A percentile compares a stretch with the other conserved stretches of the same genome.
Conservation (phyloP, 1,284 basidiomycete species). For the Volvariella volvacea region DNA sequence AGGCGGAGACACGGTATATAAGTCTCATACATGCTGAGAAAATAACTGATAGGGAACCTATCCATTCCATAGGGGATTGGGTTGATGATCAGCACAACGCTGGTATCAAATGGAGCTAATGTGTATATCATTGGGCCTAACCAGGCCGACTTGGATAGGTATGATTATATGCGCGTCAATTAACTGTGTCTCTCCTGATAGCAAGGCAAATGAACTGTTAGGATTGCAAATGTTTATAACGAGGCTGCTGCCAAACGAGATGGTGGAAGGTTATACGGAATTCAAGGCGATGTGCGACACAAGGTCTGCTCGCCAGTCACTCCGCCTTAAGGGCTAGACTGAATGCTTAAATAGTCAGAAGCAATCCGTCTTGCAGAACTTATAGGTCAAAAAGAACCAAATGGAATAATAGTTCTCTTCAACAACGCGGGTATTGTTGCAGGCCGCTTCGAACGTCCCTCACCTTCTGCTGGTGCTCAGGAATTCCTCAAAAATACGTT, state of each 20-base stretch:
- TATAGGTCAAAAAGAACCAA: conserved; percentile 27
- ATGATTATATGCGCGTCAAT: not conserved
- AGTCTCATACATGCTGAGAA: no score
- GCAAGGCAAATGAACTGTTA: conserved; percentile 7
- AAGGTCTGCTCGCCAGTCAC: conserved; percentile 24
- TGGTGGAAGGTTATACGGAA: conserved; percentile 32
- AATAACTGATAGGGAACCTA: not conserved
- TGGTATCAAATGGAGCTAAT: conserved; percentile 43
- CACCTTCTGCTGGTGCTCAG: conserved; percentile 23
- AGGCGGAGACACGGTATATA: conserved; percentile 37
- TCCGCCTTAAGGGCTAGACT: not conserved
- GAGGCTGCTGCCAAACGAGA: conserved; percentile 24
- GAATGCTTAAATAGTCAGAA: conserved; percentile 27
- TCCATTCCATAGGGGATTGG: conserved; percentile 34
- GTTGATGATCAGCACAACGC: conserved; percentile 37
- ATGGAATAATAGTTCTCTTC: conserved; percentile 37
- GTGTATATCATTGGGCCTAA: conserved; percentile 43
- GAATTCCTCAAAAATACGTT: conserved; percentile 33
- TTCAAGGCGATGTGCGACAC: conserved; percentile 38
- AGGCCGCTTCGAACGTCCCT: conserved; percentile 21
- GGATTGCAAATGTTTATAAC: conserved; percentile 31
- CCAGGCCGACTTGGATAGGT: conserved; percentile 36
- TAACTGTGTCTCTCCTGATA: not conserved
- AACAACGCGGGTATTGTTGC: conserved; percentile 25
- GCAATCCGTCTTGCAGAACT: conserved; percentile 37